A percentile compares a stretch with the other conserved stretches of the same genome.
Conservation (phyloP, 805 yeast genomes). For the Monosporozyma aerobia region DNA sequence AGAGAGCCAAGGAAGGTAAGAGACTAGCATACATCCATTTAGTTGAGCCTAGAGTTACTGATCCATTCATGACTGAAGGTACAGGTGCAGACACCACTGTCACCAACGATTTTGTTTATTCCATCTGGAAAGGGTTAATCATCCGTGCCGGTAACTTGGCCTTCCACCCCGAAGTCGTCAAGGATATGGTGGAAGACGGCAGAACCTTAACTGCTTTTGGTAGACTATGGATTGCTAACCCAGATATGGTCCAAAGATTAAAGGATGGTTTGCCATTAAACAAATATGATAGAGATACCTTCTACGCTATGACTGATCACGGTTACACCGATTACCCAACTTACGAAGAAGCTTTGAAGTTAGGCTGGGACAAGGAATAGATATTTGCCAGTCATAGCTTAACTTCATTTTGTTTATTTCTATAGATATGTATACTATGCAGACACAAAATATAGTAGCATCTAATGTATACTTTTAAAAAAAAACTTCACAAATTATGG, state of each 20-base stretch:
- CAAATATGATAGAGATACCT: constrained; percentile 38
- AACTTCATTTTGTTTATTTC: too few relatives aligned
- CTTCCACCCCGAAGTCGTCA: constrained; percentile 13
- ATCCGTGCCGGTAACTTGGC: constrained; percentile 32
- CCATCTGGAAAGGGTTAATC: constrained; percentile 37
- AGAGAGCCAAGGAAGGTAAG: constrained; percentile 18
- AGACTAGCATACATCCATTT: constrained; percentile 35
- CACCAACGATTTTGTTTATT: constrained; percentile 28
- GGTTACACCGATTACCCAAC: constrained; percentile 38
- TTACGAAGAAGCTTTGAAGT: constrained; percentile 11
- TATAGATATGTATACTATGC: too few relatives aligned
- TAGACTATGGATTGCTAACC: constrained; percentile 42
- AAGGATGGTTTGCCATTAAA: constrained; percentile 31
- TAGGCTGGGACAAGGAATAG: constrained; percentile 1
- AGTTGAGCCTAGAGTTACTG: too few relatives aligned
- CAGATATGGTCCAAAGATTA: constrained; percentile 41
- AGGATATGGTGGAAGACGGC: constrained; percentile 26
- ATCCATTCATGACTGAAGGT: constrained; percentile 30
- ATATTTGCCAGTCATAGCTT: background rate
- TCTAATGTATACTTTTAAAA: too few relatives aligned
- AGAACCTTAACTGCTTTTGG: constrained; percentile 37
- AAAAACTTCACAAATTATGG: too few relatives aligned
- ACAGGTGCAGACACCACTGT: constrained; percentile 21
- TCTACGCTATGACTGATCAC: constrained; percentile 31
- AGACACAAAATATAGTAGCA: too few relatives aligned